These are phyloP conservation scores for Secale cereale DNA, from an alignment of 176 grass and related monocot genomes.

Conservation along the genomic window DNA sequence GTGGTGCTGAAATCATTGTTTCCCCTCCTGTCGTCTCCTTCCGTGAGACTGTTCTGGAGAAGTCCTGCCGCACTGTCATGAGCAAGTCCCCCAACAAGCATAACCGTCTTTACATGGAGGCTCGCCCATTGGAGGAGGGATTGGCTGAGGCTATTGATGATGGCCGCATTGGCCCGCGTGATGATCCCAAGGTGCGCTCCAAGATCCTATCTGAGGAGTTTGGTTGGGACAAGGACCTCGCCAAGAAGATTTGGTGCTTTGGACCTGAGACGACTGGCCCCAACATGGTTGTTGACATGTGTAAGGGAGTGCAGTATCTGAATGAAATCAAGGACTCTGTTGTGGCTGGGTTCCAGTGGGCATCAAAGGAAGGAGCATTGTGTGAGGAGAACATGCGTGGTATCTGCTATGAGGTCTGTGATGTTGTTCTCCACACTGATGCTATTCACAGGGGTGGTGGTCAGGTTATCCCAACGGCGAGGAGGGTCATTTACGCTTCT, in stretches of 20 bases:
- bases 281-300: constrained; percentile 91
- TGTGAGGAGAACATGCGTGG: constrained; percentile 86
- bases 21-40: constrained; percentile 82
- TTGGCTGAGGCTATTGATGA: constrained; percentile 84
- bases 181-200: constrained; percentile 68
- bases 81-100: constrained; percentile 93
- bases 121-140: constrained; percentile 62
- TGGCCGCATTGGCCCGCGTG: constrained; percentile 56
- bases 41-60: constrained; percentile 91
- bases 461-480: constrained; percentile 77
- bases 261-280: constrained; percentile 85
- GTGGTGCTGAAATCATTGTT: constrained; percentile 74
- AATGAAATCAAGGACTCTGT: constrained; percentile 94
- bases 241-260: constrained; percentile 98
- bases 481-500: constrained; percentile 77
- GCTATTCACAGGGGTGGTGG: constrained; percentile 88
- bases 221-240: constrained; percentile 85
- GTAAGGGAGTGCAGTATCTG: constrained; percentile 90
- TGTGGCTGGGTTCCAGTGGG: constrained; percentile 88
- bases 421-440: constrained; percentile 89
- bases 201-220: constrained; percentile 79
- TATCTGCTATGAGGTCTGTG: constrained; percentile 79
- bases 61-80: constrained; percentile 80
- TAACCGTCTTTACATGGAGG: constrained; percentile 90
- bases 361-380: constrained; percentile 75